Evolutionary conservation across 2,329 filamentous ascomycete species (phyloP).

Genomic region (Cytospora mali): DNA sequence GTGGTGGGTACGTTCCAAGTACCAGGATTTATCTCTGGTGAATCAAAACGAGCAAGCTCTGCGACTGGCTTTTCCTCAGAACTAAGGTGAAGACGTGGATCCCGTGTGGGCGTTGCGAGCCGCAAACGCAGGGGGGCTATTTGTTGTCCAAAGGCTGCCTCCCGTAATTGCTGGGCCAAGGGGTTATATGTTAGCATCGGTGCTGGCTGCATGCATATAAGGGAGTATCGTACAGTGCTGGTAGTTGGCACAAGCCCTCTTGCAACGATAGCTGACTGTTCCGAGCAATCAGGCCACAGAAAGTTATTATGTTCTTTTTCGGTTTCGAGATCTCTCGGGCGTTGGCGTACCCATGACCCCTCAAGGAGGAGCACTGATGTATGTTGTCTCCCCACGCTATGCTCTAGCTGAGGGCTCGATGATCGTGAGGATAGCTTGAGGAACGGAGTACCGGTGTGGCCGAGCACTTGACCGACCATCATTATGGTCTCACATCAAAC

Average conservation of each 20-base stretch:
- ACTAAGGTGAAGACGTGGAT: not conserved
- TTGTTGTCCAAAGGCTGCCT: not conserved
- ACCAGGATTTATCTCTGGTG: constrained; percentile 23
- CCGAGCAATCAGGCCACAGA: not conserved
- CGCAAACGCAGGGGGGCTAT: not conserved
- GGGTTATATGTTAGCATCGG: not conserved
- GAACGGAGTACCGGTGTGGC: no score
- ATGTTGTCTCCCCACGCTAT: not conserved
- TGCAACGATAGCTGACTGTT: not conserved
- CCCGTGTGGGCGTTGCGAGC: not conserved
- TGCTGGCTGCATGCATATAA: not conserved
- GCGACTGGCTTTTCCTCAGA: constrained; percentile 2
- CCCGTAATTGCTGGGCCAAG: not conserved
- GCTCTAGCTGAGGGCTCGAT: not conserved
- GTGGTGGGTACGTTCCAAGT: constrained; percentile 15
- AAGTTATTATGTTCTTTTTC: not conserved
- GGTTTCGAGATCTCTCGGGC: not conserved
- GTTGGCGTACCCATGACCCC: not conserved
- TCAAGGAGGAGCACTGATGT: not conserved
- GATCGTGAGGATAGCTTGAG: not conserved
- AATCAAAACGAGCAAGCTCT: constrained; percentile 10
- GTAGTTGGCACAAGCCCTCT: not conserved
- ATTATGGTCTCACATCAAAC: not conserved
- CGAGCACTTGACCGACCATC: not conserved
- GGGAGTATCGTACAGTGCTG: not conserved